These are phyloP conservation scores for Peziza echinospora DNA, from an alignment of 495 filamentous ascomycete genomes.

Conservation along the genomic window DNA sequence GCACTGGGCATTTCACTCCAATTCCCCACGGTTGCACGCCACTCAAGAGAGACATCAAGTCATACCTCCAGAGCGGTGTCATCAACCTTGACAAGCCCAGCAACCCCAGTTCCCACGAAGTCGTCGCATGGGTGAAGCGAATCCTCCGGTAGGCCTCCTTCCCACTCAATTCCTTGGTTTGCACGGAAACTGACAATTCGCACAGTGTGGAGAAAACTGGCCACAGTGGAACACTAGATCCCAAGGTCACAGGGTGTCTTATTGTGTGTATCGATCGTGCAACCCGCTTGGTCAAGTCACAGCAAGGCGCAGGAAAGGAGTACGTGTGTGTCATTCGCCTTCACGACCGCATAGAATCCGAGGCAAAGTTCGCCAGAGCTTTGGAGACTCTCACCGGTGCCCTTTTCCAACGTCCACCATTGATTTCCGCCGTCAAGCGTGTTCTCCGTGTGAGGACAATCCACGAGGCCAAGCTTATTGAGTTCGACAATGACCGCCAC, in stretches of 20 bases:
- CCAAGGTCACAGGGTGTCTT: slow-evolving; percentile 80
- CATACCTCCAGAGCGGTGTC: slow-evolving; percentile 84
- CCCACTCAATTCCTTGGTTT: not conserved
- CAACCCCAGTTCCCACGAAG: slow-evolving; percentile 94
- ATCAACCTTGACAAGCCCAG: slow-evolving; percentile 98
- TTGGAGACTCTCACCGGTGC: slow-evolving; percentile 89
- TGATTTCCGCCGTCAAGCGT: slow-evolving; percentile 96
- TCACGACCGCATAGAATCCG: slow-evolving; percentile 66
- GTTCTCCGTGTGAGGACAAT: slow-evolving; percentile 94
- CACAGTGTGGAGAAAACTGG: slow-evolving; percentile 83
- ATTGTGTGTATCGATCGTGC: slow-evolving; percentile 93
- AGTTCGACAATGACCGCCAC: slow-evolving; percentile 94
- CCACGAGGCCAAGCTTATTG: slow-evolving; percentile 79
- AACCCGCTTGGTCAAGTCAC: slow-evolving; percentile 89
- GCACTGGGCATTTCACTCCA: slow-evolving; percentile 81
- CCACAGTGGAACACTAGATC: slow-evolving; percentile 91
- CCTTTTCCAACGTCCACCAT: slow-evolving; percentile 85
- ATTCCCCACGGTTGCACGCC: slow-evolving; percentile 76
- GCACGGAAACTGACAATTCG: not conserved
- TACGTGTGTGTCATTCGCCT: slow-evolving; percentile 73
- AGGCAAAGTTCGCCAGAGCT: slow-evolving; percentile 70
- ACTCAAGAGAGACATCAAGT: slow-evolving; percentile 77
- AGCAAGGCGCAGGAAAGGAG: slow-evolving; percentile 69
- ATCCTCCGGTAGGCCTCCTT: slow-evolving; percentile 46
- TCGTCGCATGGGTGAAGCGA: slow-evolving; percentile 95